A percentile compares a stretch with the other conserved stretches of the same genome.
phyloP scores from a whole-genome alignment of 73 alveolate genomes.

The Durusdinium trenchii region DNA sequence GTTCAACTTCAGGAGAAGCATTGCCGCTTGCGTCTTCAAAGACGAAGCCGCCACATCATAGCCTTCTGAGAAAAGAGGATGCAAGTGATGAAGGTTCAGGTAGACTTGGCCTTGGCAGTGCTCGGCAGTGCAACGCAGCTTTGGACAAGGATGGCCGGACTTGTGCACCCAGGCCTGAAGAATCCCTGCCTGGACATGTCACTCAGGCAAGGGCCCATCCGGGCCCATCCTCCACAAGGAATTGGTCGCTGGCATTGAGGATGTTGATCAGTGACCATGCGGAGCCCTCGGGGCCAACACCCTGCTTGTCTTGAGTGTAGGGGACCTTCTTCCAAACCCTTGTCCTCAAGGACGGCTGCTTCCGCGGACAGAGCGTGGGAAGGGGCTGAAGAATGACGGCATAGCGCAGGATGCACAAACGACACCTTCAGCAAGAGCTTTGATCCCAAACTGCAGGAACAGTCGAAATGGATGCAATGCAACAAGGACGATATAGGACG shows the following conservation, averaged over 20 bases:
- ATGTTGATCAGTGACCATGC: not conserved
- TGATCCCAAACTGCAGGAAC: not conserved
- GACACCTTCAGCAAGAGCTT: not conserved
- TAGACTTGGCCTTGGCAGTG: not conserved
- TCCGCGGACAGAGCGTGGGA: not conserved
- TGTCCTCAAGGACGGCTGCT: not conserved
- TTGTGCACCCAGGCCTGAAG: not conserved
- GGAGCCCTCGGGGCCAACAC: not conserved
- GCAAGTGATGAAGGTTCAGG: slow-evolving; percentile 24
- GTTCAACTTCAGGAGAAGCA: slow-evolving; percentile 23
- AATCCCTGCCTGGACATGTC: not conserved
- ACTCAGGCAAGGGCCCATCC: not conserved
- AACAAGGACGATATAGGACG: too few relatives aligned
- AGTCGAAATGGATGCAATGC: too few relatives aligned
- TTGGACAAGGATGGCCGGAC: not conserved
- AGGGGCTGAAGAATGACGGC: slow-evolving; percentile 4
- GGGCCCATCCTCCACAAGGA: not conserved
- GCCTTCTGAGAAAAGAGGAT: slow-evolving; percentile 3
- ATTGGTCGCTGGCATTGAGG: not conserved
- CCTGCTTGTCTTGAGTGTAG: not conserved
- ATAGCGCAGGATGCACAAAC: not conserved
- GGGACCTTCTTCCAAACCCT: not conserved
- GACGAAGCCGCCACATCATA: not conserved
- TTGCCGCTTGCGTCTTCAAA: not conserved
- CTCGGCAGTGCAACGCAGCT: not conserved